Evolutionary conservation across 2,329 filamentous ascomycete genomes (phyloP).

Genomic region (Stemphylium beticola): DNA sequence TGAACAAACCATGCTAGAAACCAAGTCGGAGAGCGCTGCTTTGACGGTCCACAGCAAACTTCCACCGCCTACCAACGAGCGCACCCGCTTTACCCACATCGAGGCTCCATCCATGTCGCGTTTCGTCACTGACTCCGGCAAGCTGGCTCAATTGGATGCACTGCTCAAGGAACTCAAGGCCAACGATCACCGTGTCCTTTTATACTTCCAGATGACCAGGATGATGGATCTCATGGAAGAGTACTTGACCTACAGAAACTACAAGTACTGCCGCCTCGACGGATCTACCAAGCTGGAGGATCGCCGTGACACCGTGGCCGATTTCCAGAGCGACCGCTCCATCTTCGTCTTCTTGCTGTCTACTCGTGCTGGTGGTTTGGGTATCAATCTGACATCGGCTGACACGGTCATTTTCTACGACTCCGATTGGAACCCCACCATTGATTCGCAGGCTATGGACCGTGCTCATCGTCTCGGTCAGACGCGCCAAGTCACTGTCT

Average conservation of each 20-base stretch:
- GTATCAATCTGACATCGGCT: conserved; percentile 95
- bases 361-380: conserved; percentile 94
- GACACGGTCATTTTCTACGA: conserved; percentile 99
- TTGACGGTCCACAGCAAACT: conserved; percentile 72
- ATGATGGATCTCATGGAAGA: conserved; percentile 99
- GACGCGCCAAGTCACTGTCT: conserved; percentile 94
- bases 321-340: conserved; percentile 92
- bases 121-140: conserved; percentile 97
- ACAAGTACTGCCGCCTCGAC: conserved; percentile 96
- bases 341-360: conserved; percentile 98
- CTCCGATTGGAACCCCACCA: conserved; percentile 98
- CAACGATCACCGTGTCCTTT: conserved; percentile 86
- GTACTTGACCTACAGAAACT: conserved; percentile 97
- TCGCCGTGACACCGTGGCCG: conserved; percentile 90
- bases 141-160: conserved; percentile 88
- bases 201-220: conserved; percentile 99
- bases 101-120: conserved; percentile 94
- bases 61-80: conserved; percentile 79
- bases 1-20: conserved; percentile 76
- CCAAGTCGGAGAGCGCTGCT: conserved; percentile 69
- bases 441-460: conserved; percentile 99
- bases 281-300: conserved; percentile 98
- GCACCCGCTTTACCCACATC: conserved; percentile 87
- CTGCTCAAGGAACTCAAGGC: conserved; percentile 90
- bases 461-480: conserved; percentile 96